Percentiles rank a stretch among this genome's conserved stretches.
phyloP scores from a whole-genome alignment of 2,329 filamentous ascomycete genomes.

The Claviceps capensis region DNA sequence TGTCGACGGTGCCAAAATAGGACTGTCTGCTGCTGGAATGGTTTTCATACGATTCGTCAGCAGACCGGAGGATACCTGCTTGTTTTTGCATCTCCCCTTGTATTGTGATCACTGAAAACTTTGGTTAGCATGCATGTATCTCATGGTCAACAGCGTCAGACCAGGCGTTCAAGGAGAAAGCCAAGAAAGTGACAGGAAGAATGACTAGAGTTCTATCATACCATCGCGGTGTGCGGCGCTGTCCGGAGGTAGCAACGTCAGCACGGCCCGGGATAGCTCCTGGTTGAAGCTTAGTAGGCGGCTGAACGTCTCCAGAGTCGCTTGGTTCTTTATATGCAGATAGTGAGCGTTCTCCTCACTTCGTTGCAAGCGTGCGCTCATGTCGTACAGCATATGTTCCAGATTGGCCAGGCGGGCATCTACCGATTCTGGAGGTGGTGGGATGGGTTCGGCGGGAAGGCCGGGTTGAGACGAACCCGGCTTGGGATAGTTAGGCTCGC shows the following conservation, averaged over 20 bases:
- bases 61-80: conserved; percentile 38
- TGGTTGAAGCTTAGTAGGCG: conserved; percentile 65
- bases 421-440: conserved; percentile 54
- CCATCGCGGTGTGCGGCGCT: conserved; percentile 69
- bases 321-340: conserved; percentile 68
- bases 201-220: conserved; percentile 28
- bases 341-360: conserved; percentile 73
- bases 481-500: conserved; percentile 76
- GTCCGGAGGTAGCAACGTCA: conserved; percentile 62
- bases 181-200: conserved; percentile 10
- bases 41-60: conserved; percentile 55
- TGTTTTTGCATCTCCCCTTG: conserved; percentile 50
- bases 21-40: conserved; percentile 53
- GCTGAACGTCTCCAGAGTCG: conserved; percentile 65
- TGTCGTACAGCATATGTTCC: conserved; percentile 72
- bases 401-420: conserved; percentile 63
- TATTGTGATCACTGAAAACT: conserved; percentile 33
- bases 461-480: conserved; percentile 63
- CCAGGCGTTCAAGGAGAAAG: conserved; percentile 3
- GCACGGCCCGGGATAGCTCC: conserved; percentile 64
- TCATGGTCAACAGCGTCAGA: not conserved
- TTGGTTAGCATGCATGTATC: not conserved
- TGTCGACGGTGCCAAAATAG: conserved; percentile 55
- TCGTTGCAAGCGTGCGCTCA: conserved; percentile 61
- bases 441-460: conserved; percentile 70